These are phyloP conservation scores for Salpingoeca rosetta DNA, from an alignment of 78 protist species.

Conservation along the genomic window DNA sequence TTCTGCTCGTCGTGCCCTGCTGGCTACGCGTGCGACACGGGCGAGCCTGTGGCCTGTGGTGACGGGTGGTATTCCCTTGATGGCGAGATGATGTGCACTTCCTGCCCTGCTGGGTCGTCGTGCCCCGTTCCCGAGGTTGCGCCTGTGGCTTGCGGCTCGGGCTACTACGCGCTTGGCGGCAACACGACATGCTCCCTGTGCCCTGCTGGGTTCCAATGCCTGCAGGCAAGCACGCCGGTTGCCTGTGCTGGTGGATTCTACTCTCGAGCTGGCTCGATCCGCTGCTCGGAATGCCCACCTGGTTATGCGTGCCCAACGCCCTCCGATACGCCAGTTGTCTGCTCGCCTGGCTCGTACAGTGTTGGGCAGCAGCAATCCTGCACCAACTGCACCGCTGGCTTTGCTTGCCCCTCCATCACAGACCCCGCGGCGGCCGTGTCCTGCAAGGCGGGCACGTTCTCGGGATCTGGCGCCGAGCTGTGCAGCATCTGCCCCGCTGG, in stretches of 20 bases:
- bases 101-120: slow-evolving; percentile 23
- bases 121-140: background rate
- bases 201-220: background rate
- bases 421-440: slow-evolving; percentile 7
- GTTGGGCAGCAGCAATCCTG: background rate
- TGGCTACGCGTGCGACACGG: background rate
- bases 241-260: background rate
- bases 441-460: slow-evolving; percentile 6
- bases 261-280: background rate
- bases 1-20: background rate
- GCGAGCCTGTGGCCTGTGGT: slow-evolving; percentile 9
- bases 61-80: background rate
- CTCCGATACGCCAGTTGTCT: background rate
- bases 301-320: background rate
- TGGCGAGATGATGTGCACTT: background rate
- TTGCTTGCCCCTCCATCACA: background rate
- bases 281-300: background rate
- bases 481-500: background rate
- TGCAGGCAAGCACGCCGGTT: background rate
- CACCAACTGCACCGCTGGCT: slow-evolving; percentile 22
- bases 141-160: background rate
- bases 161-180: background rate
- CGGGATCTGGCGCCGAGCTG: background rate
- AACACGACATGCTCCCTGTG: background rate
- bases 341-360: background rate